Evolutionary conservation across 2,329 filamentous ascomycete genomes (phyloP).

Genomic region (Cadophora malorum): DNA sequence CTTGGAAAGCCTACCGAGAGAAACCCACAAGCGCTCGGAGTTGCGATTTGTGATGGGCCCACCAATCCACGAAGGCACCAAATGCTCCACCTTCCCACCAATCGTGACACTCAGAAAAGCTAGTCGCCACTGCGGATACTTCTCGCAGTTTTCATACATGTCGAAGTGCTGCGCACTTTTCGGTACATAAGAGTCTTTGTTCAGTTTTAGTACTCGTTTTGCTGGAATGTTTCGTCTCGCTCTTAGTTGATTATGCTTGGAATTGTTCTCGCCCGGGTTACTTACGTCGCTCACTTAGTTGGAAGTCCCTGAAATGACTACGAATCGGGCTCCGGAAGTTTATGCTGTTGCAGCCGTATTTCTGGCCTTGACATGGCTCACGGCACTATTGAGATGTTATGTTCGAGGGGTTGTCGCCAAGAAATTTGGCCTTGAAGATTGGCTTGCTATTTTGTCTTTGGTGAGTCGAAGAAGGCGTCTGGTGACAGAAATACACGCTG

Average conservation of each 20-base stretch:
- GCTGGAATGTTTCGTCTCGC: neutral
- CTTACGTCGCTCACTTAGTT: neutral
- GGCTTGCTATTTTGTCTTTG: constrained; percentile 53
- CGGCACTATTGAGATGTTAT: constrained; percentile 51
- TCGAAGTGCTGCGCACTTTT: constrained; percentile 1
- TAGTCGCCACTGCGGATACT: constrained; percentile 6
- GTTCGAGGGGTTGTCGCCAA: constrained; percentile 52
- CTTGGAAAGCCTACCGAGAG: constrained; percentile 6
- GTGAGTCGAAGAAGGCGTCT: constrained; percentile 41
- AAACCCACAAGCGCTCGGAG: constrained; percentile 16
- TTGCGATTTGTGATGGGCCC: constrained; percentile 9
- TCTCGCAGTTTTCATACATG: neutral
- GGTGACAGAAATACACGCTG: neutral
- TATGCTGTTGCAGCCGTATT: constrained; percentile 38
- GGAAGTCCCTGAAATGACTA: constrained; percentile 14
- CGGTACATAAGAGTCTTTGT: neutral
- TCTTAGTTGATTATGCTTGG: neutral
- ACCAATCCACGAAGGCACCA: constrained; percentile 1
- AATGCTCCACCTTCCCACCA: neutral
- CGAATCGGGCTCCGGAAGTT: constrained; percentile 26
- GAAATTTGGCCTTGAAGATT: constrained; percentile 53
- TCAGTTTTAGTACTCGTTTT: neutral
- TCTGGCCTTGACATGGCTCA: constrained; percentile 46
- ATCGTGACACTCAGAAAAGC: neutral
- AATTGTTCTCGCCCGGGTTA: neutral